A percentile compares a stretch with the other conserved stretches of the same genome.
Evolutionary conservation across 768 basidiomycete genomes (phyloP).

Genomic region (Podaxis sp.): DNA sequence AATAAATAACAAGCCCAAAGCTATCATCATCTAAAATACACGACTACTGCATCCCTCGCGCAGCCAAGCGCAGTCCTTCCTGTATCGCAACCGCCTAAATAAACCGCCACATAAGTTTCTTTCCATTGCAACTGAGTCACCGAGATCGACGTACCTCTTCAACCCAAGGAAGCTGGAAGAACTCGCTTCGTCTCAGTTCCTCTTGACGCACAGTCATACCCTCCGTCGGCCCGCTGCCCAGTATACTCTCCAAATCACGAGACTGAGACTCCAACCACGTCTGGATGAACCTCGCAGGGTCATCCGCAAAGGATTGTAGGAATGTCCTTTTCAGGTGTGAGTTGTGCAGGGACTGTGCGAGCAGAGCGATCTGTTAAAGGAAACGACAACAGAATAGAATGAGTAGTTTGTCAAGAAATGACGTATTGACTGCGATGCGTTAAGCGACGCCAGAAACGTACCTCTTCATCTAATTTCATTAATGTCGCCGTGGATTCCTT

Average conservation of each 20-base stretch:
- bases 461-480: slow-evolving; percentile 84
- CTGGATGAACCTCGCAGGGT: slow-evolving; percentile 82
- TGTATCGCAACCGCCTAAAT: slow-evolving; percentile 71
- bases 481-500: slow-evolving; percentile 72
- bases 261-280: slow-evolving; percentile 93
- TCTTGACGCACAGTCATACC: slow-evolving; percentile 82
- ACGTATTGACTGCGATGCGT: not conserved
- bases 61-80: slow-evolving; percentile 73
- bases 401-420: not conserved
- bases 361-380: slow-evolving; percentile 65
- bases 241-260: slow-evolving; percentile 82
- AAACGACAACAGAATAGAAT: not conserved
- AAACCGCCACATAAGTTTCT: slow-evolving; percentile 6
- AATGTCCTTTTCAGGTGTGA: slow-evolving; percentile 87
- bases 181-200: slow-evolving; percentile 84
- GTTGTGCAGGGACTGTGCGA: slow-evolving; percentile 84
- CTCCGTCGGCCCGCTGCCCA: slow-evolving; percentile 85
- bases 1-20: not conserved
- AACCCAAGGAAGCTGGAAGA: slow-evolving; percentile 92
- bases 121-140: not conserved
- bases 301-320: slow-evolving; percentile 74
- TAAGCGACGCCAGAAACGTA: slow-evolving; percentile 27
- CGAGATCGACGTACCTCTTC: slow-evolving; percentile 48
- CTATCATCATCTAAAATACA: not conserved
- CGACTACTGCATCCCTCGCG: slow-evolving; percentile 37